Evolutionary conservation across 2,329 filamentous ascomycete genomes (phyloP).

Genomic region (Penicillium sumatraense): DNA sequence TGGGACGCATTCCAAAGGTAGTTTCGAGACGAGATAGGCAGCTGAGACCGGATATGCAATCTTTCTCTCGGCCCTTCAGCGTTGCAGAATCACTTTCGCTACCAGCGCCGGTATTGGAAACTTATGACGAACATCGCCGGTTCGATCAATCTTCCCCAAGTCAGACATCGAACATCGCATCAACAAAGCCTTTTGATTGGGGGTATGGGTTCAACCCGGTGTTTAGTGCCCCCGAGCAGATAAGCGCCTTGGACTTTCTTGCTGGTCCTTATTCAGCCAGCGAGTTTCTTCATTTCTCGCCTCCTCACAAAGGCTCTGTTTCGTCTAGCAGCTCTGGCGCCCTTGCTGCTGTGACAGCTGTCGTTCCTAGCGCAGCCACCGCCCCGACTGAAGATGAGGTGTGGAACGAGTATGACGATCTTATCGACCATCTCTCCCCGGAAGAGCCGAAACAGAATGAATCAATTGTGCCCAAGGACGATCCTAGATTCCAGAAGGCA

Average conservation of each 20-base stretch:
- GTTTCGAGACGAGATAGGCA: constrained; percentile 67
- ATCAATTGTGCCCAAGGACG: constrained; percentile 16
- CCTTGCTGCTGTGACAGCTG: constrained; percentile 66
- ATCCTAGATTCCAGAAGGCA: constrained; percentile 41
- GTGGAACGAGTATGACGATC: constrained; percentile 92
- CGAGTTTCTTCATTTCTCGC: constrained; percentile 77
- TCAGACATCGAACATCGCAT: constrained; percentile 26
- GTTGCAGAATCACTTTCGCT: constrained; percentile 49
- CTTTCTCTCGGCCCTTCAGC: constrained; percentile 84
- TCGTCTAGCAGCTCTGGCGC: constrained; percentile 68
- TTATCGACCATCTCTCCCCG: constrained; percentile 71
- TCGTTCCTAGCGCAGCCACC: constrained; percentile 65
- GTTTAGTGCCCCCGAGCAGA: constrained; percentile 38
- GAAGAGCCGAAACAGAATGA: constrained; percentile 31
- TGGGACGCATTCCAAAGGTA: constrained; percentile 85
- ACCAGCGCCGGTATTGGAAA: constrained; percentile 31
- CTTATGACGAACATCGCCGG: constrained; percentile 28
- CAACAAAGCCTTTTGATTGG: constrained; percentile 30
- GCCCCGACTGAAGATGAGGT: constrained; percentile 80
- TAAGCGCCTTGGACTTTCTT: constrained; percentile 36
- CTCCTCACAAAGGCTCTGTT: constrained; percentile 72
- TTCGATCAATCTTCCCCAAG: constrained; percentile 28
- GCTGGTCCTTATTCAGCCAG: constrained; percentile 44
- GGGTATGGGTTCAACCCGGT: constrained; percentile 35
- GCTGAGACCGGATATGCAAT: constrained; percentile 71